A percentile compares a stretch with the other conserved stretches of the same genome.
These are phyloP conservation scores for Globisporangium solare DNA, from an alignment of 352 stramenopile genomes.

Conservation along the genomic window DNA sequence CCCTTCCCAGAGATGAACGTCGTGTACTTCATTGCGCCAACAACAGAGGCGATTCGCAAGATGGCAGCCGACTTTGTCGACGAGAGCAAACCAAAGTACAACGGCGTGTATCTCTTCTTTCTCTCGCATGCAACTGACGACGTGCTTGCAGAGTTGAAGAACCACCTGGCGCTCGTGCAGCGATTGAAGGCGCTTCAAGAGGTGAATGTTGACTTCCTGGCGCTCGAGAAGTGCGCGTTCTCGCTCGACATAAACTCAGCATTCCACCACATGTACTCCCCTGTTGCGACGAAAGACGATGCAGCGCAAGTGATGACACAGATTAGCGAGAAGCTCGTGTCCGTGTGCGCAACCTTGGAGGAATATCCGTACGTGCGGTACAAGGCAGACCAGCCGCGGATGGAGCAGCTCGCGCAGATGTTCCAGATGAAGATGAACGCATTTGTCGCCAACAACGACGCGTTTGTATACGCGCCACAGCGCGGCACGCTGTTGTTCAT, in stretches of 20 bases:
- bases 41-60: conserved; percentile 70
- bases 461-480: conserved; percentile 89
- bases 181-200: conserved; percentile 88
- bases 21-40: conserved; percentile 94
- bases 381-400: conserved; percentile 73
- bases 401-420: conserved; percentile 83
- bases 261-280: conserved; percentile 80
- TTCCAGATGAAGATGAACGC: conserved; percentile 96
- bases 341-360: conserved; percentile 94
- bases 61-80: conserved; percentile 85
- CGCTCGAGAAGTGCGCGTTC: conserved; percentile 91
- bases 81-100: conserved; percentile 89
- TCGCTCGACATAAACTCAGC: conserved; percentile 90
- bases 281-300: conserved; percentile 38
- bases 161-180: conserved; percentile 71
- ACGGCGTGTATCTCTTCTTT: conserved; percentile 93
- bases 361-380: conserved; percentile 97
- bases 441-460: conserved; percentile 88
- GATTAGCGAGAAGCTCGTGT: conserved; percentile 93
- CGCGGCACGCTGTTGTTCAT: conserved; percentile 93
- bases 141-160: conserved; percentile 84
- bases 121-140: conserved; percentile 77
- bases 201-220: conserved; percentile 96
- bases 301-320: conserved; percentile 29
- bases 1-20: conserved; percentile 96